These are phyloP conservation scores for Sordariomycetes sp. DNA, from an alignment of 2,329 filamentous ascomycete genomes.

Conservation along the genomic window DNA sequence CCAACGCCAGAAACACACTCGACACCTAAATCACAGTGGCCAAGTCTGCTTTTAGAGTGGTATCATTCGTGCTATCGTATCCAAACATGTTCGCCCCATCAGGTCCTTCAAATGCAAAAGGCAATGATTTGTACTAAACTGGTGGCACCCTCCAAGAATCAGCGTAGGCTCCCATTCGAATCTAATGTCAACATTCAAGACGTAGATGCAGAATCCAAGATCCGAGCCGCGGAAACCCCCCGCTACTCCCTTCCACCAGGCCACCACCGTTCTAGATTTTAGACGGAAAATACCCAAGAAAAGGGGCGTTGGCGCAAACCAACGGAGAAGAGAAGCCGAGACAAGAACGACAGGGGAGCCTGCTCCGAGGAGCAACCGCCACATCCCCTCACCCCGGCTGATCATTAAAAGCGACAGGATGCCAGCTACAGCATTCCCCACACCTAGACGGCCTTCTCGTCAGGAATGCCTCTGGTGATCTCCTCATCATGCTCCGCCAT, in stretches of 20 bases:
- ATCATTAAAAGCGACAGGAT: not conserved
- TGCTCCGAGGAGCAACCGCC: not conserved
- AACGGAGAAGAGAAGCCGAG: not conserved
- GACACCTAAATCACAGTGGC: too few relatives aligned
- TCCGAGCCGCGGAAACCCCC: too few relatives aligned
- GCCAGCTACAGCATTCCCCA: not conserved
- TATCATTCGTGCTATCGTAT: too few relatives aligned
- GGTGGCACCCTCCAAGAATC: too few relatives aligned
- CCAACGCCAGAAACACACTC: too few relatives aligned
- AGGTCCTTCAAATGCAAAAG: too few relatives aligned
- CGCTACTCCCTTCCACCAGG: not conserved
- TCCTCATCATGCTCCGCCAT: constrained; percentile 10
- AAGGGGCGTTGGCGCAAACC: not conserved
- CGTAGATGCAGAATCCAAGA: not conserved
- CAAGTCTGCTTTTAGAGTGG: too few relatives aligned
- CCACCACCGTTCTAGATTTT: not conserved
- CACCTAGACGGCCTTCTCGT: not conserved
- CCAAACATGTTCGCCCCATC: too few relatives aligned
- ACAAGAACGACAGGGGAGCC: not conserved
- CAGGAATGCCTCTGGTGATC: not conserved
- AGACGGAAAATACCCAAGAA: not conserved
- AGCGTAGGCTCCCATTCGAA: not conserved
- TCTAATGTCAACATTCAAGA: not conserved
- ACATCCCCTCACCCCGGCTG: not conserved
- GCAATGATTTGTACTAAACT: too few relatives aligned